Evolutionary conservation across 768 basidiomycete genomes (phyloP).

Genomic region (Lactarius hatsudake): DNA sequence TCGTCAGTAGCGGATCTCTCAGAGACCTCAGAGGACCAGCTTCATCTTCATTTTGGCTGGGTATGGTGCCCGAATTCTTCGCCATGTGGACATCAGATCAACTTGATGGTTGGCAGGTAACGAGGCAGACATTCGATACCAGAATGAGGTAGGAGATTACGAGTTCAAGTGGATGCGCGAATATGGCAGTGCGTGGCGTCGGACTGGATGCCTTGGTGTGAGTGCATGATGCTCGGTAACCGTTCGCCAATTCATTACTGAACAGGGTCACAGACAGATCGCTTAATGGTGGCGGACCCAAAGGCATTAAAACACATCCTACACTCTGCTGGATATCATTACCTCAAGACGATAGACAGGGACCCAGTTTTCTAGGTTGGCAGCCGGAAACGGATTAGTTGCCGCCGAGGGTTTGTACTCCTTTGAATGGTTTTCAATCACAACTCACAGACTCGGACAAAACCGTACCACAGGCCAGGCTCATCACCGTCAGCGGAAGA

Average conservation of each 20-base stretch:
- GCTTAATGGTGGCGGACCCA: constrained; percentile 1
- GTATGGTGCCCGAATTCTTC: neutral
- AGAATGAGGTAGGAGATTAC: constrained; percentile 28
- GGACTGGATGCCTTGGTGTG: constrained; percentile 29
- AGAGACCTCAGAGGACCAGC: neutral
- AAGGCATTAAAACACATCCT: constrained; percentile 33
- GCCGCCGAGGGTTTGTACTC: constrained; percentile 24
- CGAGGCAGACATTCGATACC: neutral
- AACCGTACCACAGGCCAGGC: constrained; percentile 21
- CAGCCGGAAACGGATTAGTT: constrained; percentile 27
- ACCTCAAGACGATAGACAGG: constrained; percentile 13
- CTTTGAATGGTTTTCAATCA: neutral
- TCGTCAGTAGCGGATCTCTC: neutral
- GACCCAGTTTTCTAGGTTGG: constrained; percentile 19
- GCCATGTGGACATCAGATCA: neutral
- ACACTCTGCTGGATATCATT: constrained; percentile 33
- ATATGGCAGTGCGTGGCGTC: constrained; percentile 29
- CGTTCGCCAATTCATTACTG: neutral
- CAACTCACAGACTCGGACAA: neutral
- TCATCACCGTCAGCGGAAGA: constrained; percentile 31
- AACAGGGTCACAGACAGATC: constrained; percentile 20
- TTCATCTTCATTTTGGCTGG: neutral
- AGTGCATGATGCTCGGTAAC: neutral
- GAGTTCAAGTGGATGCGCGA: constrained; percentile 26
- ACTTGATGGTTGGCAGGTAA: neutral